Base-by-base conservation (phyloP, 129 eudicot species). In the Arctium lappa region DNA sequence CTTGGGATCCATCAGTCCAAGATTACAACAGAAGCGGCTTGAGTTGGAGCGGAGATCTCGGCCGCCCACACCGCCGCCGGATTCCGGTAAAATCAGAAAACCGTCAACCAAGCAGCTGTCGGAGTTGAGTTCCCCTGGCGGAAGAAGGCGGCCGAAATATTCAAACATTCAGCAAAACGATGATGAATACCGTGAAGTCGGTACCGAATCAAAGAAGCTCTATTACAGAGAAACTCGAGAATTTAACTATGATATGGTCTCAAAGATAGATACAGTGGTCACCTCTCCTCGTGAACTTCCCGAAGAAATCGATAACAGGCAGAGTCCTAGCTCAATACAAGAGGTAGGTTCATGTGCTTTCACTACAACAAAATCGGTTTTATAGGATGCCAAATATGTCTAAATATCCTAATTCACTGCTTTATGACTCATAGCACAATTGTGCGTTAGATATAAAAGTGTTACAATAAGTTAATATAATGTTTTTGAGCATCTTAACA, bases 71-170 rank as follows among this genome's bases (percentile, higher is more conserved):
- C 88, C 95, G 42, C 93, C 95, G 37, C 65, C 85, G 34, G 94
- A 92, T 87, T 85, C 90, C 18, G 85, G 80, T 85, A 95, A 85
- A 76, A 30, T 80, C 66, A 87, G 86, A 84, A 92, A 85, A 80
- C 93, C 86, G 76, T 40, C 88, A 31, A 76, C 80, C 79, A 87
- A 83, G 81, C 93, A 87, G 86, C 88, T 81, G 71, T 11, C 79
- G n/a, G 99, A 93, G 81, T 85, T 90, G 8, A 91, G 76, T 83
- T 95, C 99, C 32, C 97, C 99, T 3, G 95, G 97, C 63, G 99
- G 98, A 66, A 88, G 93, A 87, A 89, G 92, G 27, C 80, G 95
- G 78, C 83, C 89, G 29, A 95, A 88, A 85, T 63, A 86, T 75
- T 76, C 84, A 72, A 83, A 44, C 72, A 4, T 73, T 48, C 91